Evolutionary conservation across 805 yeast genomes (phyloP), one percentile per base, ranked within the genome.

Genomic region (Wickerhamomyces queroliae): DNA sequence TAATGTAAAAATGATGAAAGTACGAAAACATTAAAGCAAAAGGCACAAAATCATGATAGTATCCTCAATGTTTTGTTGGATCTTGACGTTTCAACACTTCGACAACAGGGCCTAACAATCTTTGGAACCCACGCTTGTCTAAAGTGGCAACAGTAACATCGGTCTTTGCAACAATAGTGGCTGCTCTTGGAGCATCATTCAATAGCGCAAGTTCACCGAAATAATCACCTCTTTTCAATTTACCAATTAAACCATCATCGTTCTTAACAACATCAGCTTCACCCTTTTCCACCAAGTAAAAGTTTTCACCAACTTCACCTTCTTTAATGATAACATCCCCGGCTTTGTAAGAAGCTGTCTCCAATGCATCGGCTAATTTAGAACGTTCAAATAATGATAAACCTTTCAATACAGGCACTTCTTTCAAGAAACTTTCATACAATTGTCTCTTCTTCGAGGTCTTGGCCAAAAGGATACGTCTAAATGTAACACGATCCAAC

Each of bases 201-300:
- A 93, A 71, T 52, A 93, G 69, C 3, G 99, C 98, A 47, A 93
- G 80, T 66, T 93, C 99, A 49, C 99, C 99, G 62, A 93, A 93
- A 66, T 93, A 93, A 59, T 84, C 95, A 47, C 97, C 97, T 54
- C 83, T 79, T 34, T 72, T 64, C 43, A 88, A 69, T 13, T 67
- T 67, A 18, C 71, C 74, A 25, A 89, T 70, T 33, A 72, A 70
- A 19, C 90, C 90, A 33, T 72, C 72, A 28, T 70, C 77, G 5
- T 56, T 46, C 55, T 78, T 84, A 32, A 73, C 57, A 31, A 93
- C 93, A 45, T 78, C 78, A 41, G 95, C 95, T 40, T 72, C 72
- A 48, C 99, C 99, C 50, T 78, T 71, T 63, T 90, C 87, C 40
- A 84, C 78, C 42, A 85, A 61, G 56, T 80, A 84, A 52, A 84